These are phyloP conservation scores for Globisporangium alternatum DNA, from an alignment of 352 stramenopile species.

Conservation along the genomic window DNA sequence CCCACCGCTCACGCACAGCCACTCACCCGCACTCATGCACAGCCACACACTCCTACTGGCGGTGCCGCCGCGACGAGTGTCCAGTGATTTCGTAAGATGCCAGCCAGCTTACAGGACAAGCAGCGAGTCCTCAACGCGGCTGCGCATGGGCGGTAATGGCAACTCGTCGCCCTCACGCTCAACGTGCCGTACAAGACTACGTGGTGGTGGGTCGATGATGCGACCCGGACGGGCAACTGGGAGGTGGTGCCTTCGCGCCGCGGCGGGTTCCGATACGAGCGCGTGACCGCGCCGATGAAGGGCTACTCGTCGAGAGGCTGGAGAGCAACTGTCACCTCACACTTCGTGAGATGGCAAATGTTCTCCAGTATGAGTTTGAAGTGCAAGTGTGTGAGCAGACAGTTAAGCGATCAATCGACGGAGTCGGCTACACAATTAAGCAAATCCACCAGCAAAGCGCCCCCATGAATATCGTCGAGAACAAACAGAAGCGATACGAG, in stretches of 20 bases:
- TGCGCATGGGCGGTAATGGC: neutral
- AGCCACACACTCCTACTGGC: no score
- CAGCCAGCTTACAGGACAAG: neutral
- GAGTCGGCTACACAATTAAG: neutral
- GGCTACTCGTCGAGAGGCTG: neutral
- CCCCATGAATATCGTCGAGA: no score
- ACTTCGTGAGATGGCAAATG: neutral
- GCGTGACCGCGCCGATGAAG: neutral
- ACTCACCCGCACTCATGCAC: no score
- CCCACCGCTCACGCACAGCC: no score
- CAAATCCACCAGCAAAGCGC: neutral
- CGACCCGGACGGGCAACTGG: neutral
- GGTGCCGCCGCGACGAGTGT: no score
- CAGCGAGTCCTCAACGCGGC: neutral
- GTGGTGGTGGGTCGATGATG: neutral
- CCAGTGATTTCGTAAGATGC: neutral
- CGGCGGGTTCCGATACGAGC: neutral
- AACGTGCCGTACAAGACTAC: neutral
- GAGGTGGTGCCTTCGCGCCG: neutral
- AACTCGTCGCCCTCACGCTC: neutral
- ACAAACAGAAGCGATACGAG: no score
- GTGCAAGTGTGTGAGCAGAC: neutral
- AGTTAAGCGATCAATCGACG: neutral
- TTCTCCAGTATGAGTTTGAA: neutral
- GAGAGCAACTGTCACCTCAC: neutral